A percentile compares a stretch with the other conserved stretches of the same genome.
Conservation (phyloP, 2,329 filamentous ascomycete species). For the Penicillium psychrosexuale region DNA sequence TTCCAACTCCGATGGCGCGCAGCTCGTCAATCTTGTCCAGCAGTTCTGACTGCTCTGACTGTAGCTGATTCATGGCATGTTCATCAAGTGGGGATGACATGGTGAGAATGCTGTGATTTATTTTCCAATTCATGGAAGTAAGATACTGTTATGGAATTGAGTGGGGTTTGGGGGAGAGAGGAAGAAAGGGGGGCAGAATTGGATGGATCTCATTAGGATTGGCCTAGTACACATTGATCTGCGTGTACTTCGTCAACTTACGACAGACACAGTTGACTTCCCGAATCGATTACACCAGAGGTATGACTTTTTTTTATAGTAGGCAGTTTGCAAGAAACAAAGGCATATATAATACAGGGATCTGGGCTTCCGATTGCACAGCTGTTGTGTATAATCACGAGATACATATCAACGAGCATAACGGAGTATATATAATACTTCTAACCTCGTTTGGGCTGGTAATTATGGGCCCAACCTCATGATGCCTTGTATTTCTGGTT, state of each 20-base stretch:
- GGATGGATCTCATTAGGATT: too few relatives aligned
- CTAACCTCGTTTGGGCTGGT: background rate
- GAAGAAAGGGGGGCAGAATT: background rate
- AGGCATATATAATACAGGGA: background rate
- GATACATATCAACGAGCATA: background rate
- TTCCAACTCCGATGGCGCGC: constrained; percentile 49
- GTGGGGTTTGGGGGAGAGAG: background rate
- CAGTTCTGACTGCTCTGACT: constrained; percentile 42
- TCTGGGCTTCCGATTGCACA: background rate
- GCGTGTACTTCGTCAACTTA: background rate
- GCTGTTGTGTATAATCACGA: background rate
- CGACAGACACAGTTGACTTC: background rate
- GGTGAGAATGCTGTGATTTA: background rate
- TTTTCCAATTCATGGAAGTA: background rate
- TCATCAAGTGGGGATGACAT: background rate
- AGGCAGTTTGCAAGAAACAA: background rate
- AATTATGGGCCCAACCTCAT: background rate
- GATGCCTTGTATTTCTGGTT: background rate
- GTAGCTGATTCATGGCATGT: constrained; percentile 13
- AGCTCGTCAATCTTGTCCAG: constrained; percentile 55
- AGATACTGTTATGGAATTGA: too few relatives aligned
- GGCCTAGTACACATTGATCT: too few relatives aligned
- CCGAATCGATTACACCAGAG: background rate
- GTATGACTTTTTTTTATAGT: background rate
- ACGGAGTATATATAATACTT: background rate